Conservation (phyloP, 202 grass and related monocot species). For the Carex arenaria region DNA sequence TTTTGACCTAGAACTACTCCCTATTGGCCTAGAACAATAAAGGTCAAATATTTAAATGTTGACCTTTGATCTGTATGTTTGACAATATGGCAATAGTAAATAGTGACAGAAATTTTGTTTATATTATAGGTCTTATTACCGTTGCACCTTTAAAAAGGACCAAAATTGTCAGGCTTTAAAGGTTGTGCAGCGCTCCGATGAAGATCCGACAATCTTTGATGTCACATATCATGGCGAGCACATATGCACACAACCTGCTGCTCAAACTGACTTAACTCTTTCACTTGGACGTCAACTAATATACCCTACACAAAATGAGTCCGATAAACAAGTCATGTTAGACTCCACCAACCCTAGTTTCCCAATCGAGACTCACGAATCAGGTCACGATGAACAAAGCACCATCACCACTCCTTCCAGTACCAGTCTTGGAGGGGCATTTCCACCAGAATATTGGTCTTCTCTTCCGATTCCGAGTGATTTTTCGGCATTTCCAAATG, state of each 20-base stretch:
- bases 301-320: not conserved
- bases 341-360: constrained; percentile 16
- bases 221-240: constrained; percentile 65
- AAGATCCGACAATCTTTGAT: constrained; percentile 49
- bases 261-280: not conserved
- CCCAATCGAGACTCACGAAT: constrained; percentile 1
- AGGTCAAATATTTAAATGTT: not conserved
- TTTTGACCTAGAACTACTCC: constrained; percentile 1
- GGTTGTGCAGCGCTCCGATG: constrained; percentile 78
- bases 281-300: not conserved
- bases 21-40: not conserved
- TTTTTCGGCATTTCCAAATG: constrained; percentile 8
- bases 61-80: not conserved
- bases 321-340: constrained; percentile 22
- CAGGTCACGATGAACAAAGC: not conserved
- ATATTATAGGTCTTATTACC: constrained; percentile 66
- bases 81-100: not conserved
- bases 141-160: constrained; percentile 55
- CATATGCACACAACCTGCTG: constrained; percentile 47
- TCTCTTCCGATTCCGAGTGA: no score
- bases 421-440: constrained; percentile 5
- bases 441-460: constrained; percentile 25
- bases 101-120: not conserved
- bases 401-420: not conserved
- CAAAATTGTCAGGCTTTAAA: constrained; percentile 53